These are phyloP conservation scores for Pichia sp. DNA, from an alignment of 1,139 yeast genomes.

Conservation along the genomic window DNA sequence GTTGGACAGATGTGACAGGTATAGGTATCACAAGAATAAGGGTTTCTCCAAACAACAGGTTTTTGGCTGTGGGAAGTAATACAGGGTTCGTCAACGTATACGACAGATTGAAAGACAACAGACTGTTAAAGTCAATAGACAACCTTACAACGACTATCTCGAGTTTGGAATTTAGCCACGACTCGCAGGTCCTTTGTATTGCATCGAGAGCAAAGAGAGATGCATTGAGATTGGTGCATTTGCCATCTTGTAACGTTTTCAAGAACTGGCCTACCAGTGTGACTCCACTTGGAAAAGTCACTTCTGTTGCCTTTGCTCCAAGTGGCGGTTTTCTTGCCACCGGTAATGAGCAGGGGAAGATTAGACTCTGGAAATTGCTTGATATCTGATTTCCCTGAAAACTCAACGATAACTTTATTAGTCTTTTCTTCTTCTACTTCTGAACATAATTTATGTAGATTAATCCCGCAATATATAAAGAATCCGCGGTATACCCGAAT, in stretches of 20 bases:
- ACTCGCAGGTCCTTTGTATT: slow-evolving; percentile 83
- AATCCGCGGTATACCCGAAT: neutral
- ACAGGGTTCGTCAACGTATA: slow-evolving; percentile 89
- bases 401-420: too few relatives aligned
- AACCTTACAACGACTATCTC: slow-evolving; percentile 82
- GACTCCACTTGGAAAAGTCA: slow-evolving; percentile 91
- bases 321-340: slow-evolving; percentile 78
- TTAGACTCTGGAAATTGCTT: slow-evolving; percentile 81
- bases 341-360: slow-evolving; percentile 89
- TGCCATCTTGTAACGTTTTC: slow-evolving; percentile 83
- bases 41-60: slow-evolving; percentile 51
- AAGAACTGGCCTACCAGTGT: slow-evolving; percentile 97
- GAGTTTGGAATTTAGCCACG: slow-evolving; percentile 68
- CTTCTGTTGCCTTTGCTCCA: slow-evolving; percentile 77
- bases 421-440: neutral
- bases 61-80: slow-evolving; percentile 85
- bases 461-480: slow-evolving; percentile 11
- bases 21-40: slow-evolving; percentile 75
- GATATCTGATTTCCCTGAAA: slow-evolving; percentile 31
- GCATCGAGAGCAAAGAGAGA: slow-evolving; percentile 86
- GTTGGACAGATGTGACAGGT: slow-evolving; percentile 89
- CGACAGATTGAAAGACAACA: slow-evolving; percentile 44
- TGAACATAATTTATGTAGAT: slow-evolving; percentile 37
- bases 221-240: slow-evolving; percentile 79
- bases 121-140: slow-evolving; percentile 61